Base-by-base conservation (phyloP, 177 flowering plant genomes). In the Vitis hybrid region DNA sequence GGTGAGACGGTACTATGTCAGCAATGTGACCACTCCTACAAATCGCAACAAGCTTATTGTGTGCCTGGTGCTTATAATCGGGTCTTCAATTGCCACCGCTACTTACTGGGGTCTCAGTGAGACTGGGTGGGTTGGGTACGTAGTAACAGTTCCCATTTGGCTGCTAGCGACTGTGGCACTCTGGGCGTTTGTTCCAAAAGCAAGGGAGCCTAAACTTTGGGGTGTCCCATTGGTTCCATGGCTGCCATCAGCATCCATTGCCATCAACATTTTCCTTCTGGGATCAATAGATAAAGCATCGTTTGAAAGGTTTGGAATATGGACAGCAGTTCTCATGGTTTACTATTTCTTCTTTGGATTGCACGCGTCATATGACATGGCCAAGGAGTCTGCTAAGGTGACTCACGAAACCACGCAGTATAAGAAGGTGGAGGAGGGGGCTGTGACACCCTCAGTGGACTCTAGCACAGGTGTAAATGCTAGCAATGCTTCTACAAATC, bases 171-270 rank as follows among this genome's bases (percentile, higher is more conserved):
- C 90, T 0, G 9, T 76, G 18, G 79, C 69, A 2, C 54, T 86
- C 0, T 4, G 18, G 64, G 4, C 65, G 2, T 57, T 69, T 50
- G 84, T 82, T 11, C 82, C 81, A 8, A 74, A 82, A 9, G 86
- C 88, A 3, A 72, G 82, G 21, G 11, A 11, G 2, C 84, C 88
- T 0, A 80, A 83, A 59, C 50, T 79, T 0, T 88, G 92, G 92
- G 90, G 89, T 13, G 86, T 77, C 2, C 92, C 92, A 10, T 26
- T 83, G 63, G 80, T 88, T 14, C 92, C 90, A 7, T 87, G 85
- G 89, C 21, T 87, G 50, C 88, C 91, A 45, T 86, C 89, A 0
- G 72, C 73, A 1, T 81, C 83, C 1, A 83, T 88, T 2, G 75
- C 77, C 4, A 76, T 84, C 48, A 88, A 88, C 26, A 66, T 86